These are phyloP conservation scores for Erysimum cheiranthoides DNA, from an alignment of 345 rosid species.

Conservation along the genomic window DNA sequence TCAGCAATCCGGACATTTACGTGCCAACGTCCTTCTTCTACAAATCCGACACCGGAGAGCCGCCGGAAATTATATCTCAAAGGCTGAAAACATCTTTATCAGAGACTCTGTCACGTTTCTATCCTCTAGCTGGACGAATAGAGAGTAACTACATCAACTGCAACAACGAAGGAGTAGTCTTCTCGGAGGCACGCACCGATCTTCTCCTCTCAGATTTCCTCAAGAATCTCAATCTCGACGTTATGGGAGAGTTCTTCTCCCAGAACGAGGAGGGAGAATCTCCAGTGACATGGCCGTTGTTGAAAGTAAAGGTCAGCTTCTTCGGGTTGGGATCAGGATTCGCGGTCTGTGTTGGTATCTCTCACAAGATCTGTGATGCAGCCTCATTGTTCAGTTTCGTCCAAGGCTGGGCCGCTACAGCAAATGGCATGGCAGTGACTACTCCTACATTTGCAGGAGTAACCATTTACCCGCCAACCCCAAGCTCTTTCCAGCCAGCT, in stretches of 20 bases:
- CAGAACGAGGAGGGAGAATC: not conserved
- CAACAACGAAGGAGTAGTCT: slow-evolving; percentile 47
- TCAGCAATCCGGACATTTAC: too few relatives aligned
- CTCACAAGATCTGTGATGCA: slow-evolving; percentile 51
- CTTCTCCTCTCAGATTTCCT: slow-evolving; percentile 42
- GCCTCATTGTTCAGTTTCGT: not conserved
- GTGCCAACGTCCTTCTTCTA: too few relatives aligned
- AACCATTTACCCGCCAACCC: slow-evolving; percentile 32
- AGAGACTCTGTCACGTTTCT: too few relatives aligned
- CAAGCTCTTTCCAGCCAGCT: not conserved
- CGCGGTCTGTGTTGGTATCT: not conserved
- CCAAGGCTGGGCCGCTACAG: slow-evolving; percentile 33
- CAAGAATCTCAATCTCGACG: slow-evolving; percentile 9
- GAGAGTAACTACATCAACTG: slow-evolving; percentile 3
- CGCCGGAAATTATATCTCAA: too few relatives aligned
- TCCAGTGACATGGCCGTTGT: not conserved
- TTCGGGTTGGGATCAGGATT: too few relatives aligned
- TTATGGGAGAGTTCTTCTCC: slow-evolving; percentile 29
- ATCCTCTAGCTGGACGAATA: too few relatives aligned
- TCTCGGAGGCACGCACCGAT: slow-evolving; percentile 38
- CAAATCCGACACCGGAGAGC: too few relatives aligned
- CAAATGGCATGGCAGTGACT: not conserved
- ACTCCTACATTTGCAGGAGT: not conserved
- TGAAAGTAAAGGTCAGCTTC: not conserved
- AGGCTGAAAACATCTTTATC: too few relatives aligned